Conservation (phyloP, 441 rosid genomes). For the Gossypium schwendimanii region DNA sequence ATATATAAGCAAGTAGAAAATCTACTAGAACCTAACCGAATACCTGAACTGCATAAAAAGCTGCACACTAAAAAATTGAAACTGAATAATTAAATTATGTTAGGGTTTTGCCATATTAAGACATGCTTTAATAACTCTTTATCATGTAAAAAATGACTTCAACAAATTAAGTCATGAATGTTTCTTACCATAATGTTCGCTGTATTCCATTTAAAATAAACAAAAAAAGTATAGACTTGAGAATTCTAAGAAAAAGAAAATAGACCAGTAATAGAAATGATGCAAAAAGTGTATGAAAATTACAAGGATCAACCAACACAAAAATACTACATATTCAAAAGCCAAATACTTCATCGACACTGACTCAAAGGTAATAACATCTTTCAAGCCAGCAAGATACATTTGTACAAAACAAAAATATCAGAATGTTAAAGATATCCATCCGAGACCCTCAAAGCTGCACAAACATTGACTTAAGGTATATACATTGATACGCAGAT, state of each 20-base stretch:
- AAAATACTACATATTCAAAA: neutral
- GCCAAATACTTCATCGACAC: neutral
- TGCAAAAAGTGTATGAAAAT: neutral
- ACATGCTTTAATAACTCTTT: neutral
- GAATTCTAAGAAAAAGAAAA: neutral
- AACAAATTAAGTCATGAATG: neutral
- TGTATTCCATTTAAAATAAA: neutral
- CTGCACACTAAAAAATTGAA: neutral
- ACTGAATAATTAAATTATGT: neutral
- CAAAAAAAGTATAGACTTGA: neutral
- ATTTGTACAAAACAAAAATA: neutral
- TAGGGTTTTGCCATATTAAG: neutral
- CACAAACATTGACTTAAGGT: neutral
- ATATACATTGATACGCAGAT: neutral
- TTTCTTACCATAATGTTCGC: neutral
- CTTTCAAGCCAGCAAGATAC: neutral
- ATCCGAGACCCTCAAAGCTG: neutral
- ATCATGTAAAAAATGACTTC: neutral
- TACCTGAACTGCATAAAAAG: neutral
- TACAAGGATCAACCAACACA: neutral
- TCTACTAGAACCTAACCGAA: neutral
- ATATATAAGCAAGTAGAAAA: neutral
- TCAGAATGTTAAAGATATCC: neutral
- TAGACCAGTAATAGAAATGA: neutral
- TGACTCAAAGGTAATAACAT: slow-evolving; percentile 1